Percentiles rank a stretch among this genome's conserved stretches.
phyloP scores from a whole-genome alignment of 768 basidiomycete genomes.

The Gyrodon lividus region DNA sequence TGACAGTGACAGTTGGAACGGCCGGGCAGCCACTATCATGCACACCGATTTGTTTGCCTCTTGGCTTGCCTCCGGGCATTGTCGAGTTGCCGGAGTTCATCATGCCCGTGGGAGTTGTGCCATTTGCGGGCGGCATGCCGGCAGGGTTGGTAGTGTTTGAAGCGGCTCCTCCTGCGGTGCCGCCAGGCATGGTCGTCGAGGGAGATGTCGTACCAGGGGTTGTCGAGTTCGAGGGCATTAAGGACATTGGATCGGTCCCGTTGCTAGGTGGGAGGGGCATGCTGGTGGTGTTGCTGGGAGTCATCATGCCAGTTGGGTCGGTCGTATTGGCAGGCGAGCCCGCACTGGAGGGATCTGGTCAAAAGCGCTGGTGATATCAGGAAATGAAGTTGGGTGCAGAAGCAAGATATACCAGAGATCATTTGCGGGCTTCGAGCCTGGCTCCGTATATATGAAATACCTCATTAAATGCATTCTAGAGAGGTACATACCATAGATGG shows the following conservation, averaged over 20 bases:
- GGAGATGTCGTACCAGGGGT: background rate
- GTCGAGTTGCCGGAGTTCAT: background rate
- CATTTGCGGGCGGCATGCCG: background rate
- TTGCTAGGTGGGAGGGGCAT: background rate
- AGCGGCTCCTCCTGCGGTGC: background rate
- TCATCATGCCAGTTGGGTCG: background rate
- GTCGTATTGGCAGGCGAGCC: background rate
- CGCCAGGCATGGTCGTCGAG: background rate
- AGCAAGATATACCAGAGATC: background rate
- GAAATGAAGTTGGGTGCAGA: no score
- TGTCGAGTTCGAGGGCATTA: background rate
- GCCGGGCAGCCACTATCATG: background rate
- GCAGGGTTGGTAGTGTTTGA: no score
- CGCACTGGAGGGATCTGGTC: background rate
- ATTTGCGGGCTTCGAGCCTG: background rate
- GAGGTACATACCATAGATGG: conserved; percentile 12
- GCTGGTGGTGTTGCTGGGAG: background rate
- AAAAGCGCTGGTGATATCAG: background rate
- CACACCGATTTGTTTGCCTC: background rate
- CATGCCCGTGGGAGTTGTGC: background rate
- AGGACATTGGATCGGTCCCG: background rate
- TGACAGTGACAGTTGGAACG: conserved; percentile 13
- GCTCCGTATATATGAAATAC: background rate
- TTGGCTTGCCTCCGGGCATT: background rate
- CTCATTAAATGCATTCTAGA: background rate